Evolutionary conservation across 768 basidiomycete genomes (phyloP).

Genomic region (Pluteus cervinus): DNA sequence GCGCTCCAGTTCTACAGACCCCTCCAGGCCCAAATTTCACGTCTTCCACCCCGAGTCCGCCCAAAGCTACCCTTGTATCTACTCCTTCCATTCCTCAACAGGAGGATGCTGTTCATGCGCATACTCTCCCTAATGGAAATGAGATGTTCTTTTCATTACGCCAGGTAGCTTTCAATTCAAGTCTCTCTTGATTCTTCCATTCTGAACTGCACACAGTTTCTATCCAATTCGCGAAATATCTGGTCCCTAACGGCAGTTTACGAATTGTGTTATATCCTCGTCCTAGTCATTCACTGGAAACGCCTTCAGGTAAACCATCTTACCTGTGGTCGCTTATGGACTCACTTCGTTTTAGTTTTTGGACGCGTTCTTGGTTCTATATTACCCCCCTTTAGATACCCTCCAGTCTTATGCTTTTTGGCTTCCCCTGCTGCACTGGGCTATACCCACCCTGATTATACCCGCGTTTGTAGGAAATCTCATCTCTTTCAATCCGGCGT

Average conservation of each 20-base stretch:
- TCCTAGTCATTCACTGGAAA: constrained; percentile 49
- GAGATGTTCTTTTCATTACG: constrained; percentile 31
- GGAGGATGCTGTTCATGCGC: constrained; percentile 24
- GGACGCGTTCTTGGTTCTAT: no score
- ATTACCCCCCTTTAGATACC: constrained; percentile 42
- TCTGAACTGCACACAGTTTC: constrained; percentile 30
- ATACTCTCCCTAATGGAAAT: constrained; percentile 27
- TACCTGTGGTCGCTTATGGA: not conserved
- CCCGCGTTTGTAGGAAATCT: constrained; percentile 51
- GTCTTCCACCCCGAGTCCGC: constrained; percentile 26
- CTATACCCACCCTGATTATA: constrained; percentile 52
- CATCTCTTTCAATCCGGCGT: constrained; percentile 54
- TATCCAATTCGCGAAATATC: constrained; percentile 63
- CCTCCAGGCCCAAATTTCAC: constrained; percentile 30
- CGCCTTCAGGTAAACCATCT: constrained; percentile 29
- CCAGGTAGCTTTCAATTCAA: constrained; percentile 28
- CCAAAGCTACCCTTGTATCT: constrained; percentile 32
- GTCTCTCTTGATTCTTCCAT: constrained; percentile 1
- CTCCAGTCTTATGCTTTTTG: constrained; percentile 46
- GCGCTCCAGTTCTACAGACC: constrained; percentile 4
- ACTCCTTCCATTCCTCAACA: constrained; percentile 21
- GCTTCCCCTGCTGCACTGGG: constrained; percentile 55
- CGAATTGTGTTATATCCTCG: constrained; percentile 51
- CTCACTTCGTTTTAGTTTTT: not conserved
- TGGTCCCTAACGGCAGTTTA: constrained; percentile 46